Percentiles rank a stretch among this genome's conserved stretches.
These are phyloP conservation scores for Camellia granthamiana DNA, from an alignment of 148 eudicot species.

Conservation along the genomic window DNA sequence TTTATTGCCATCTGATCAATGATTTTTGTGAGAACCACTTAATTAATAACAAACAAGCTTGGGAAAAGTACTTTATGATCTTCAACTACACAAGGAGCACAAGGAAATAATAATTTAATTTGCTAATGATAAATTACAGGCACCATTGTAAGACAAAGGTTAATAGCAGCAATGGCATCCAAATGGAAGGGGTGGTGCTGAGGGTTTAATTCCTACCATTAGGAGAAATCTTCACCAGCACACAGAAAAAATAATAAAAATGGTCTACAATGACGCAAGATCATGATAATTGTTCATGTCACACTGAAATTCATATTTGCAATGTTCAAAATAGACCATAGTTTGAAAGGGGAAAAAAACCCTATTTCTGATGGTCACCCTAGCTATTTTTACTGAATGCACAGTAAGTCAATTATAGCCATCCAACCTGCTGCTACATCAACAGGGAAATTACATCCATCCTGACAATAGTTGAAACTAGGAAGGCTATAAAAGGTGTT, in stretches of 20 bases:
- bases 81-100: background rate
- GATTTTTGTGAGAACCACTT: constrained; percentile 2
- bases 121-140: background rate
- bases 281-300: background rate
- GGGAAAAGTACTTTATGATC: background rate
- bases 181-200: background rate
- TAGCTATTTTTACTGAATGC: no score
- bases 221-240: background rate
- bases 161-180: background rate
- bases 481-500: background rate
- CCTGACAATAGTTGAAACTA: background rate
- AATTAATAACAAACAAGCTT: constrained; percentile 1
- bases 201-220: background rate
- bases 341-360: no score
- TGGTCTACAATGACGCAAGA: background rate
- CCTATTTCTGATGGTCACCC: no score
- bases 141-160: background rate
- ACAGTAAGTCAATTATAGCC: background rate
- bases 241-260: background rate
- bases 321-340: no score
- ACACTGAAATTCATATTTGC: no score
- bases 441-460: background rate
- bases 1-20: constrained; percentile 56
- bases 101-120: background rate
- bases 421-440: background rate